A percentile compares a stretch with the other conserved stretches of the same genome.
phyloP scores from a whole-genome alignment of 2,329 filamentous ascomycete species.

The Epicoccum nigrum region DNA sequence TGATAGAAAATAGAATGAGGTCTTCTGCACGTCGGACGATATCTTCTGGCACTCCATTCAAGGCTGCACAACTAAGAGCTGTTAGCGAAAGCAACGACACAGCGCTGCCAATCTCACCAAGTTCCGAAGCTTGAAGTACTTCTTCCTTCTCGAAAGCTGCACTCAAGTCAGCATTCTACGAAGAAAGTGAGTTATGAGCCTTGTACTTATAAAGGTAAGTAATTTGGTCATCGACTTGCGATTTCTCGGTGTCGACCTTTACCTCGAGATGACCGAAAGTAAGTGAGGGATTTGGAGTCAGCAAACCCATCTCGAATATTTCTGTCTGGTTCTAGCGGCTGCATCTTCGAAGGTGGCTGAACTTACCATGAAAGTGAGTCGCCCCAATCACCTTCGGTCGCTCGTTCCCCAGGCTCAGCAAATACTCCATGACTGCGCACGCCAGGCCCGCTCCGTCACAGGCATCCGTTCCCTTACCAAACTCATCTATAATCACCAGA shows the following conservation, averaged over 20 bases:
- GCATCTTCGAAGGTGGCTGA: constrained; percentile 41
- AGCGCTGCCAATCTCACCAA: constrained; percentile 48
- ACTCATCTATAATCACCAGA: constrained; percentile 90
- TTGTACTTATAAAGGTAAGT: constrained; percentile 73
- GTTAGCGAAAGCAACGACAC: background rate
- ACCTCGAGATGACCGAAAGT: constrained; percentile 76
- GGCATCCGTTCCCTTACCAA: constrained; percentile 73
- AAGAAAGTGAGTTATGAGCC: background rate
- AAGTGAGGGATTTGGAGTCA: constrained; percentile 59
- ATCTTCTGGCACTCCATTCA: constrained; percentile 78
- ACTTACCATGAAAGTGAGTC: constrained; percentile 66
- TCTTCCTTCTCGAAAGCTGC: constrained; percentile 64
- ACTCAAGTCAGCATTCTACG: constrained; percentile 15
- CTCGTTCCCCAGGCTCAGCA: constrained; percentile 56
- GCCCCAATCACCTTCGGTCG: constrained; percentile 66
- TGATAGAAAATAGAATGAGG: constrained; percentile 70
- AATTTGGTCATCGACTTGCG: constrained; percentile 65
- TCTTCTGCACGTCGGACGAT: constrained; percentile 79
- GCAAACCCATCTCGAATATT: constrained; percentile 69
- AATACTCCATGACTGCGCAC: constrained; percentile 65
- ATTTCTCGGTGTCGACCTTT: constrained; percentile 60
- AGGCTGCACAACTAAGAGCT: constrained; percentile 70
- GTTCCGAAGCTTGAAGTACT: constrained; percentile 85
- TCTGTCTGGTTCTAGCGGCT: constrained; percentile 61
- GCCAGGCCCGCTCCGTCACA: constrained; percentile 69